Conservation (phyloP, 768 basidiomycete species). For the Pleurotus platypus region DNA sequence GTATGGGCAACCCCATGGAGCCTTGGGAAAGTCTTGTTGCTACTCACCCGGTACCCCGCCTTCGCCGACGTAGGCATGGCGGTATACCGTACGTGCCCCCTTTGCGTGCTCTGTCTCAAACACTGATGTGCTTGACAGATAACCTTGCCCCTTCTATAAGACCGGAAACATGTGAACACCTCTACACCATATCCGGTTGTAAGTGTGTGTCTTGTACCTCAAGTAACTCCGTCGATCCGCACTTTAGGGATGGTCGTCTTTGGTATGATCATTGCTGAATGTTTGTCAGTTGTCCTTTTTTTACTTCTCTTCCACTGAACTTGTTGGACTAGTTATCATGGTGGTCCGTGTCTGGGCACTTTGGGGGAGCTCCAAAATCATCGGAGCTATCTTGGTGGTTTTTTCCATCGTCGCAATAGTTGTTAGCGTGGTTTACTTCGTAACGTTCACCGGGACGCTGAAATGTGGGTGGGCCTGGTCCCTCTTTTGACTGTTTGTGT, state of each 20-base stretch:
- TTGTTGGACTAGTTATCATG: not conserved
- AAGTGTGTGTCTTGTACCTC: not conserved
- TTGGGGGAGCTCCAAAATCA: not conserved
- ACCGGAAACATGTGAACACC: not conserved
- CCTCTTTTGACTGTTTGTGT: not conserved
- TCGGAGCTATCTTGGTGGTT: not conserved
- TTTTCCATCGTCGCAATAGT: not conserved
- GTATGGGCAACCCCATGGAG: constrained; percentile 8
- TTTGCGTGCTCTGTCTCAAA: no score
- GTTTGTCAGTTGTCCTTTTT: not conserved
- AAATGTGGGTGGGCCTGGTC: not conserved
- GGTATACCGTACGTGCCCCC: not conserved
- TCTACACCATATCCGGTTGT: not conserved
- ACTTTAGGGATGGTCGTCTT: not conserved
- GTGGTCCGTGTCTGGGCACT: constrained; percentile 6
- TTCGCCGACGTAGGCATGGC: constrained; percentile 4
- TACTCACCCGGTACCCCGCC: constrained; percentile 3
- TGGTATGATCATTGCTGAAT: not conserved
- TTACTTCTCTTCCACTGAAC: no score
- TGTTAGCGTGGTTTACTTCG: not conserved
- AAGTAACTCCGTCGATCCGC: not conserved
- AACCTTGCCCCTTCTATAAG: not conserved
- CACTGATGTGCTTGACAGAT: not conserved
- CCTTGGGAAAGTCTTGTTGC: constrained; percentile 6
- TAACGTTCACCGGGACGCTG: not conserved